Evolutionary conservation across 2,329 filamentous ascomycete genomes (phyloP).

Genomic region (Diaporthe capsici): DNA sequence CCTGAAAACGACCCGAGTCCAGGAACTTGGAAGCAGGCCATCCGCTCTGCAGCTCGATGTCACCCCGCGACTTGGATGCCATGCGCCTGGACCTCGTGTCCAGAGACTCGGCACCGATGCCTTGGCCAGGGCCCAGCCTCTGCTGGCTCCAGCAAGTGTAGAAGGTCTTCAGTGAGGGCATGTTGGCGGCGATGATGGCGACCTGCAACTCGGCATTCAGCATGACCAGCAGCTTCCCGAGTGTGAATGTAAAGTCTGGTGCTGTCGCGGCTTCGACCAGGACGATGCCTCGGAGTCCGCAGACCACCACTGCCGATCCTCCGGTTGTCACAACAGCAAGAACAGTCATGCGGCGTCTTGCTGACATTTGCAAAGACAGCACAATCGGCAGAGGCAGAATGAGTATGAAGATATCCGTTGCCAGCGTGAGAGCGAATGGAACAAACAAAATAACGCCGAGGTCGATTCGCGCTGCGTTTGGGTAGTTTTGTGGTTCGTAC

Average conservation of each 20-base stretch:
- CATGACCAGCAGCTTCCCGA: slow-evolving; percentile 52
- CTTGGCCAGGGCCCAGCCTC: slow-evolving; percentile 14
- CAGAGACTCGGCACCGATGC: background rate
- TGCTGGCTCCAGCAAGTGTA: slow-evolving; percentile 44
- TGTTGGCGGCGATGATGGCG: slow-evolving; percentile 51
- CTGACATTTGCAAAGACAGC: slow-evolving; percentile 59
- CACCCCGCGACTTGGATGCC: background rate
- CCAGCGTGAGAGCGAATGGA: background rate
- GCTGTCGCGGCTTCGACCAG: slow-evolving; percentile 53
- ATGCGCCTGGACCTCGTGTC: slow-evolving; percentile 6
- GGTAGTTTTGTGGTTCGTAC: background rate
- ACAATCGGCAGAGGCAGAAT: slow-evolving; percentile 56
- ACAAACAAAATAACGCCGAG: background rate
- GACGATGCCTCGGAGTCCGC: slow-evolving; percentile 60
- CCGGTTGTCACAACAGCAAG: slow-evolving; percentile 49
- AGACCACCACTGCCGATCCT: slow-evolving; percentile 47
- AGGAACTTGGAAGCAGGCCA: background rate
- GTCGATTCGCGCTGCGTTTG: background rate
- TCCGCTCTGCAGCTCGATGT: background rate
- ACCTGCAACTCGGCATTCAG: slow-evolving; percentile 50
- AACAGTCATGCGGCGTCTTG: slow-evolving; percentile 43
- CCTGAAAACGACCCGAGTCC: background rate
- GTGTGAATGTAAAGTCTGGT: slow-evolving; percentile 47
- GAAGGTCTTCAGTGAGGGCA: slow-evolving; percentile 51
- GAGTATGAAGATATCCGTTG: slow-evolving; percentile 43